These are phyloP conservation scores for Stylonectria norvegica DNA, from an alignment of 2,329 filamentous ascomycete species.

Conservation along the genomic window DNA sequence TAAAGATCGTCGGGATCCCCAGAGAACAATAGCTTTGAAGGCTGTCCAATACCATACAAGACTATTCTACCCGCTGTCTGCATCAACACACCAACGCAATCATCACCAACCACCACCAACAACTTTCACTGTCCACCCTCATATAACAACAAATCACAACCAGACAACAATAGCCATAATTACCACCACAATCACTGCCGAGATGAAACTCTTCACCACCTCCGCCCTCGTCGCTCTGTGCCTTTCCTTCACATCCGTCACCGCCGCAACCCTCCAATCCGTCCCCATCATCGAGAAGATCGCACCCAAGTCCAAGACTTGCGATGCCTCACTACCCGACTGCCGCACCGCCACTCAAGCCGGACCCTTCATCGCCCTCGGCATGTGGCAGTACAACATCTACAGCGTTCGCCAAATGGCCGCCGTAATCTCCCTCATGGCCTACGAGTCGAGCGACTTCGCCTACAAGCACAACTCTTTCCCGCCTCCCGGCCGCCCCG, in stretches of 20 bases:
- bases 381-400: conserved; percentile 58
- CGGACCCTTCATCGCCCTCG: conserved; percentile 51
- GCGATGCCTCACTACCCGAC: conserved; percentile 50
- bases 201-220: conserved; percentile 28
- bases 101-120: too few relatives aligned
- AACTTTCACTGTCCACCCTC: neutral
- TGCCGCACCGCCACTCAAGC: conserved; percentile 65
- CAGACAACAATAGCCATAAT: conserved; percentile 1
- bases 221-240: conserved; percentile 13
- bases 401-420: conserved; percentile 58
- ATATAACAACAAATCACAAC: neutral
- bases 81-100: too few relatives aligned
- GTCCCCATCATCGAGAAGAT: conserved; percentile 48
- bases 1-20: too few relatives aligned
- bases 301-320: conserved; percentile 54
- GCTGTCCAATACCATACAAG: too few relatives aligned
- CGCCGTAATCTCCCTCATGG: conserved; percentile 66
- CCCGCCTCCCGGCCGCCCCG: conserved; percentile 53
- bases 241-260: conserved; percentile 16
- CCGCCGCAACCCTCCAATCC: conserved; percentile 25
- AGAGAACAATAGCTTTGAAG: too few relatives aligned
- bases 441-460: conserved; percentile 68
- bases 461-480: conserved; percentile 65
- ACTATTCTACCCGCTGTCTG: too few relatives aligned
- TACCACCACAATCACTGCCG: too few relatives aligned